Evolutionary conservation across 2,329 filamentous ascomycete genomes (phyloP), one percentile per base, ranked within the genome.

Genomic region (Aspergillus hortae): DNA sequence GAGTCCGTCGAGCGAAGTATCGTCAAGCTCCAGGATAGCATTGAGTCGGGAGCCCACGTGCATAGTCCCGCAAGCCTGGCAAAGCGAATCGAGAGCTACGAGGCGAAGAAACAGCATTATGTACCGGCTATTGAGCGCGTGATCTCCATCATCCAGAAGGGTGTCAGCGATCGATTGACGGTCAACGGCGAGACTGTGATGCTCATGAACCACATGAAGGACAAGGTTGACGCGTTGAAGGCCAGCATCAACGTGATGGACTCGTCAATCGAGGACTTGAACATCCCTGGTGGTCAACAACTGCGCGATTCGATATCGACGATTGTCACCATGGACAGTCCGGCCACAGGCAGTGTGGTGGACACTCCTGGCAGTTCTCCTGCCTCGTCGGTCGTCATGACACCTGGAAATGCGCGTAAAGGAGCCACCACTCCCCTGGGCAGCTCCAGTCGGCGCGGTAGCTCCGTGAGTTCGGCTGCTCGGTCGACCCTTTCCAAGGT

Each of bases 171-270:
- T 65, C 85, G 94, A n/a, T 78, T 96, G 46, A 97, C 94, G 0
- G 90, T 97, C 50, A 97, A 99, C 66, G 94, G 94, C 42, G 94
- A 97, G 72, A 94, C 97, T 56, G 73, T 97, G 25, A 84, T 91
- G 42, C 77, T 97, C 30, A 87, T 96, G 63, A 83, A 85, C 6
- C 92, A 97, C 62, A 88, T 96, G 76, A 86, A 90, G 64, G 79
- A 84, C n/a, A 86, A 87, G 62, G 95, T 92, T 83, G 82, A 87
- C 58, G 81, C 83, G 4, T 75, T 96, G 47, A 90, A 91, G 65
- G 79, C 81, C 12, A 84, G 89, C 56, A 92, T 94, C 75, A 81
- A 77, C 53, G 87, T 92, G 4, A 85, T 94, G 75, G 90, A 96
- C 67, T 66, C 79, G 6, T 75, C 83, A 14, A 68, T 97, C 30